These are phyloP conservation scores for Hsuehochloa calcarea DNA, from an alignment of 176 grass and related monocot species.

Conservation along the genomic window DNA sequence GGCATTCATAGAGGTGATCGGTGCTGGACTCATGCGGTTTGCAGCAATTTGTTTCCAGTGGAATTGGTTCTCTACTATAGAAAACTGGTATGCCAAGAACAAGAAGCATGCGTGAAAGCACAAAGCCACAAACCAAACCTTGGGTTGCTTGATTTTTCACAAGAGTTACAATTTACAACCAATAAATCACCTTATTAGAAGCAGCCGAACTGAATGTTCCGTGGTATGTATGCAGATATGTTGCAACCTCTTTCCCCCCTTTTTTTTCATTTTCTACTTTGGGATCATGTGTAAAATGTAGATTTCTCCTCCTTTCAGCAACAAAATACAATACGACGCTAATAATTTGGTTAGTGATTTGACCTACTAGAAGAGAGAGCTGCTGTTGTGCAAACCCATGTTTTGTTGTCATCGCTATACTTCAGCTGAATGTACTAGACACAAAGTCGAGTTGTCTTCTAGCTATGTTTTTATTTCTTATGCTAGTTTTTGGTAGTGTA, in stretches of 20 bases:
- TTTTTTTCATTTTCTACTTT: background rate
- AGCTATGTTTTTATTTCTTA: background rate
- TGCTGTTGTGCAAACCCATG: background rate
- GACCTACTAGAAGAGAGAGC: background rate
- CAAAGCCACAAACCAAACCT: background rate
- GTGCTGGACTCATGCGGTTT: slow-evolving; percentile 75
- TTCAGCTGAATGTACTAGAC: background rate
- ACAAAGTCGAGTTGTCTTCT: background rate
- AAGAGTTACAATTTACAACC: background rate
- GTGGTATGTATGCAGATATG: too few relatives aligned
- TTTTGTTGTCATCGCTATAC: background rate
- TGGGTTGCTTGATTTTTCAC: background rate
- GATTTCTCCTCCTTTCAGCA: background rate
- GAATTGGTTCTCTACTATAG: slow-evolving; percentile 84
- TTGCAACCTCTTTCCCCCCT: too few relatives aligned
- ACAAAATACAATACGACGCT: background rate
- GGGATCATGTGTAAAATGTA: background rate
- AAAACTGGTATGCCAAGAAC: slow-evolving; percentile 64
- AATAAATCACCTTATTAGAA: background rate
- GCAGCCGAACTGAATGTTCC: background rate
- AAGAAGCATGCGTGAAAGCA: slow-evolving; percentile 35
- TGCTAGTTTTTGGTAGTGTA: background rate
- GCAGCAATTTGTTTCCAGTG: slow-evolving; percentile 65
- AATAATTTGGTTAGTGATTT: background rate
- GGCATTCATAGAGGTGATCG: slow-evolving; percentile 66